Evolutionary conservation across 345 rosid genomes (phyloP), one percentile per base, ranked within the genome.

Genomic region (Sisymbrium altissimum): DNA sequence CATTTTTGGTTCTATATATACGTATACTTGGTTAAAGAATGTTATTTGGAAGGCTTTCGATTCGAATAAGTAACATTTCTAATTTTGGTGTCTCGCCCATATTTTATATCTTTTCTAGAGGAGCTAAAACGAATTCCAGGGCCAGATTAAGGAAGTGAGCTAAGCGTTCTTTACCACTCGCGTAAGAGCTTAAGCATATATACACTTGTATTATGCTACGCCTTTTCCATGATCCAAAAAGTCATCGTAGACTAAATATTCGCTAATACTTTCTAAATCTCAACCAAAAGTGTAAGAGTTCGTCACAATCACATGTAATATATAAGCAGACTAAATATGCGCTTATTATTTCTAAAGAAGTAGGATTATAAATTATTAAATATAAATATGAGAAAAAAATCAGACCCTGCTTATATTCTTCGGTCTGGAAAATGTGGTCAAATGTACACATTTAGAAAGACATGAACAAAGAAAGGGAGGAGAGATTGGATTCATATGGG

Each of bases 401-500:
- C 41, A 61, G 23, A 55, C 57, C 14, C 11, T 75, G 74, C 23
- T 33, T 76, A 54, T 55, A 63, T 63, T 76, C 64, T 43, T 68
- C 21, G 23, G 70, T n/a, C n/a, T n/a, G n/a, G n/a, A n/a, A n/a
- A n/a, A n/a, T n/a, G n/a, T n/a, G n/a, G n/a, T 76, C 75, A 76
- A 76, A 76, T 76, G 75, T 76, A 69, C 71, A 76, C 75, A 70
- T 70, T 54, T 70, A 76, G 59, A 64, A 76, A 44, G 75, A 64
- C 80, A 76, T 10, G 38, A 69, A 54, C 53, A 70, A 44, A 21
- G 43, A 62, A 76, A 63, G 50, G 65, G 59, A 70, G 11, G 44
- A 14, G 19, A 55, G 40, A 17, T 48, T 69, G 43, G 66, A 63
- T 70, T 76, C 70, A 76, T 54, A 21, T 46, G 80, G 80, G 53